Percentiles rank a stretch among this genome's conserved stretches.
Evolutionary conservation across 1,139 yeast genomes (phyloP).

Genomic region (Diutina siamensis): DNA sequence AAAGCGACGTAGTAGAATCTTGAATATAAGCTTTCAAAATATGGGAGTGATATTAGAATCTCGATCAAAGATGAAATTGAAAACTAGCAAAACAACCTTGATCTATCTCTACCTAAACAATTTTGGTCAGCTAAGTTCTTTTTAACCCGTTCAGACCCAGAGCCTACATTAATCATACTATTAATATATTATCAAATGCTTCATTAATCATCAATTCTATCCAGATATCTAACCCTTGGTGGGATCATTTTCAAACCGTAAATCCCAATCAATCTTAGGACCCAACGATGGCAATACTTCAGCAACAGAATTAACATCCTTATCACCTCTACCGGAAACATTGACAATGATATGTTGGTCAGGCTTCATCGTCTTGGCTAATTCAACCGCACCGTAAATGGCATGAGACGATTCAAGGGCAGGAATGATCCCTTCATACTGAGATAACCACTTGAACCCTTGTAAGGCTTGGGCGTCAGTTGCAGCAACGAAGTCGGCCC

Average conservation of each 20-base stretch:
- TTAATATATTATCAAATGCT: too few relatives aligned
- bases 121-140: too few relatives aligned
- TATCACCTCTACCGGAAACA: slow-evolving; percentile 97
- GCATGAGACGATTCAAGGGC: slow-evolving; percentile 98
- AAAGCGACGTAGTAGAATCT: too few relatives aligned
- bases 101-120: too few relatives aligned
- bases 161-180: too few relatives aligned
- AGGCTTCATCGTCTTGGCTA: slow-evolving; percentile 73
- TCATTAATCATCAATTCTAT: neutral
- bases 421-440: slow-evolving; percentile 95
- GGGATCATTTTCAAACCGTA: slow-evolving; percentile 64
- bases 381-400: slow-evolving; percentile 75
- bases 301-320: slow-evolving; percentile 96
- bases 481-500: slow-evolving; percentile 86
- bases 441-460: slow-evolving; percentile 82
- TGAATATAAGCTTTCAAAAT: too few relatives aligned
- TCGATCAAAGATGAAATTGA: too few relatives aligned
- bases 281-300: slow-evolving; percentile 85
- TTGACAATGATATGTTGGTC: slow-evolving; percentile 80
- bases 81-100: too few relatives aligned
- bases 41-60: too few relatives aligned
- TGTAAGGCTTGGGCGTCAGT: slow-evolving; percentile 87
- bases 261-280: slow-evolving; percentile 88
- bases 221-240: slow-evolving; percentile 13
- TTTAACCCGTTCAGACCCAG: too few relatives aligned